Evolutionary conservation across 352 stramenopile genomes (phyloP).

Genomic region (Globisporangium irregulare): DNA sequence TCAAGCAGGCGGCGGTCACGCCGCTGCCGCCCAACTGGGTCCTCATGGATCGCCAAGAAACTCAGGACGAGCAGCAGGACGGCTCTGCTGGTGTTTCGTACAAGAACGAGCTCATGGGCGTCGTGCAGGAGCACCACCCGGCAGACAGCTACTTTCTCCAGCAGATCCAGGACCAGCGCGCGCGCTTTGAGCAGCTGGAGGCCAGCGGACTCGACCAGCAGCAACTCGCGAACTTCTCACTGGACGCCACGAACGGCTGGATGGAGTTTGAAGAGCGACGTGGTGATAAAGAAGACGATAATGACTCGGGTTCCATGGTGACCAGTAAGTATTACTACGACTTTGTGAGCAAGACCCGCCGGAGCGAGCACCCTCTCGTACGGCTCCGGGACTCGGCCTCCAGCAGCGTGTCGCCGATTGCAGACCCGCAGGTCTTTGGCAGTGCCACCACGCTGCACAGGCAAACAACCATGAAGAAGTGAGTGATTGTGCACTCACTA

Average conservation of each 20-base stretch:
- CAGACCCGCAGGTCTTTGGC: conserved; percentile 46
- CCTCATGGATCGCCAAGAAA: neutral
- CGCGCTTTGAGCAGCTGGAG: conserved; percentile 20
- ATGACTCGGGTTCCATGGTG: neutral
- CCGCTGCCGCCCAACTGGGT: conserved; percentile 38
- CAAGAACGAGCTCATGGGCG: conserved; percentile 23
- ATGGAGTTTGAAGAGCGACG: conserved; percentile 49
- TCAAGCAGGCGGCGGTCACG: conserved; percentile 46
- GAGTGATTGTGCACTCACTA: neutral
- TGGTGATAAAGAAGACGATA: too few relatives aligned
- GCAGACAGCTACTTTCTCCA: conserved; percentile 46
- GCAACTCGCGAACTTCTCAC: conserved; percentile 2
- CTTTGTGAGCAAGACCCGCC: conserved; percentile 37
- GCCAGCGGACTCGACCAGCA: conserved; percentile 2
- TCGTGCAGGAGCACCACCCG: conserved; percentile 19
- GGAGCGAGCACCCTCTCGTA: conserved; percentile 38
- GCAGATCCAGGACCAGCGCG: conserved; percentile 43
- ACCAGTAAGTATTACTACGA: conserved; percentile 54
- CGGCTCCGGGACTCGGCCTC: conserved; percentile 19
- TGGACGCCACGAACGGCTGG: conserved; percentile 27
- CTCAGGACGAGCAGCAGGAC: neutral
- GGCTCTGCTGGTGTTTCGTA: neutral
- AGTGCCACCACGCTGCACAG: conserved; percentile 44
- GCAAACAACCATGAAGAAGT: conserved; percentile 60
- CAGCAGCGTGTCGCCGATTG: conserved; percentile 16